phyloP scores from a whole-genome alignment of 2,329 filamentous ascomycete genomes.

The Keithomyces neogunnii region DNA sequence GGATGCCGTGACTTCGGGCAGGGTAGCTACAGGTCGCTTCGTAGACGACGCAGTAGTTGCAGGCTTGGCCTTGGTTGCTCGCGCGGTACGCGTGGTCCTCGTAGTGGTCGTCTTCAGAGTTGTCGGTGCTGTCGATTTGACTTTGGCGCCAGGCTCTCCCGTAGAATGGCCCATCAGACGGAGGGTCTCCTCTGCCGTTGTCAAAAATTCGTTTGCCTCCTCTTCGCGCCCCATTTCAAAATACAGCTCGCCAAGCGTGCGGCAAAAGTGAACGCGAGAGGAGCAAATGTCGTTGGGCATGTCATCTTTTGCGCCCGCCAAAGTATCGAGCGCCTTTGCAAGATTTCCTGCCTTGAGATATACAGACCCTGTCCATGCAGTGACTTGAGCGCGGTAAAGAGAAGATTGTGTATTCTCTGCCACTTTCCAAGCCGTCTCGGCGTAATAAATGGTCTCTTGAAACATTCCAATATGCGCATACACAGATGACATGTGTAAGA shows the following conservation, averaged over 20 bases:
- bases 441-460: conserved; percentile 80
- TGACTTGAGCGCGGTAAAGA: conserved; percentile 46
- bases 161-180: conserved; percentile 20
- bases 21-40: conserved; percentile 11
- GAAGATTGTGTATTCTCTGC: conserved; percentile 59
- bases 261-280: conserved; percentile 35
- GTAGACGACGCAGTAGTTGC: conserved; percentile 17
- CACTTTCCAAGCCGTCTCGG: conserved; percentile 73
- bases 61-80: conserved; percentile 11
- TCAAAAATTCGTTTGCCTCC: conserved; percentile 34
- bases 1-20: conserved; percentile 10
- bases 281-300: conserved; percentile 34
- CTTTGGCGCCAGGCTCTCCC: neutral
- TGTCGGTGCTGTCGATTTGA: conserved; percentile 7
- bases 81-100: neutral
- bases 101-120: conserved; percentile 12
- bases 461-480: conserved; percentile 82
- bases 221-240: conserved; percentile 38
- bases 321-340: conserved; percentile 47
- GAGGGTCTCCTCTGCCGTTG: conserved; percentile 40
- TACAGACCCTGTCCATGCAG: conserved; percentile 46
- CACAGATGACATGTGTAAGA: conserved; percentile 66
- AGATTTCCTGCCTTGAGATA: conserved; percentile 50
- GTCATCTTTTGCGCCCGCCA: conserved; percentile 43
- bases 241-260: conserved; percentile 48